Conservation (phyloP, 192 early-diverging fungal genomes). For the Oehlia diaphana region DNA sequence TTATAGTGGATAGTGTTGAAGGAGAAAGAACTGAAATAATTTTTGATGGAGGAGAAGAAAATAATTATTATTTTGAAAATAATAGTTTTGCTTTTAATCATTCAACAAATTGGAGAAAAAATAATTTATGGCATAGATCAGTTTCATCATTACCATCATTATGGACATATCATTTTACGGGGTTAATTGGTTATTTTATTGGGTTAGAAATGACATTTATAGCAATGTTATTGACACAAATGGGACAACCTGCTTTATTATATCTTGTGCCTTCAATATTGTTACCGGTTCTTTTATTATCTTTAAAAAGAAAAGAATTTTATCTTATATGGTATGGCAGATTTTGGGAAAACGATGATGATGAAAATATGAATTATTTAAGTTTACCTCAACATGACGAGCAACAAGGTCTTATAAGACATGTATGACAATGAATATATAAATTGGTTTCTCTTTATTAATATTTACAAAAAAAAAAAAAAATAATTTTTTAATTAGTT, state of each 20-base stretch:
- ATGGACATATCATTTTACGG: constrained; percentile 42
- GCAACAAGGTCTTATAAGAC: neutral
- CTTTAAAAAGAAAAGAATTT: constrained; percentile 35
- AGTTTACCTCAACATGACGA: neutral
- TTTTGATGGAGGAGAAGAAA: neutral
- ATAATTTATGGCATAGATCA: neutral
- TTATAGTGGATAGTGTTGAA: neutral
- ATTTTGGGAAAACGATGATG: neutral
- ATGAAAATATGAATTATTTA: neutral
- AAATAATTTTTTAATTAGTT: no score
- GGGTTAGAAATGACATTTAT: constrained; percentile 44
- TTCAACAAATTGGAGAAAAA: neutral
- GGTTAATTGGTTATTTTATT: constrained; percentile 35
- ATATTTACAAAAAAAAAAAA: no score
- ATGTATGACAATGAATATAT: neutral
- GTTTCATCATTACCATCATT: constrained; percentile 28
- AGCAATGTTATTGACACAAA: constrained; percentile 42
- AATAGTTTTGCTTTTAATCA: neutral
- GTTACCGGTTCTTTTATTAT: constrained; percentile 36
- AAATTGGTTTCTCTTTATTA: no score
- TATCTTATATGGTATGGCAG: constrained; percentile 38
- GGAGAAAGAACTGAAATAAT: neutral
- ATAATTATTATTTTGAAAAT: neutral
- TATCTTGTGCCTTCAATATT: constrained; percentile 41
- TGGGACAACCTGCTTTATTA: constrained; percentile 40